Base-by-base conservation (phyloP, 305 asterid genomes). In the Fraxinus angustifolia region DNA sequence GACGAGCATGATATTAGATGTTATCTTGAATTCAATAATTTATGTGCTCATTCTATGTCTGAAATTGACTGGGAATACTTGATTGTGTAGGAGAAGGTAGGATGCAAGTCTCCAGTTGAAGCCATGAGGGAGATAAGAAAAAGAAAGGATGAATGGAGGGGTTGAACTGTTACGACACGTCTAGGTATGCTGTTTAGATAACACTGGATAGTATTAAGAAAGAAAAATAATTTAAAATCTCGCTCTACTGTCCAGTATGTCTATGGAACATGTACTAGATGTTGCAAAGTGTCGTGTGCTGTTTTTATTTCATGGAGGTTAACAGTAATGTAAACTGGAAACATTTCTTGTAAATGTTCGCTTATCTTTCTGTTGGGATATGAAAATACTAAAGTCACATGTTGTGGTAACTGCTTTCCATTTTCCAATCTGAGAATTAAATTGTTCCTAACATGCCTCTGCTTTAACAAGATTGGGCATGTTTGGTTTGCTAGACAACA, bases 111-210 rank as follows among this genome's bases (percentile, higher is more conserved):
- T 34, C 88, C 93, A 16, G 93, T 88, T 23, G 98, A 94, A 75
- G 95, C 98, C 82, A 6, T 94, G 78, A 80, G 79, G 70, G 92
- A 89, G 85, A 87, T 92, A 62, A 83, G 97, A 83, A 75, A 82
- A 84, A 90, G 89, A 0, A 93, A 93, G 91, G 93, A 94, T 87
- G 88, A 90, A 40, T 93, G 97, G 97, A 89, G 83, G 83, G 93
- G 92, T 60, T 91, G 86, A 89, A 74, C 56, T 42, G 72, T 21
- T 62, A 23, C 6, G 1, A 3, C 4, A 62, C 2, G 72, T 8
- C 11, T 21, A 12, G 19, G 6, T 62, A 3, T 10, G 11, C 19
- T 62, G 34, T 7, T 21, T 62, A 33, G 72, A 62, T 10, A 11
- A 11, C 2, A 62, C 16, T 62, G 1, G 34, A 23, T 3, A 0